Conservation (phyloP, 2,329 filamentous ascomycete genomes). For the Hymenoscyphus infarciens region DNA sequence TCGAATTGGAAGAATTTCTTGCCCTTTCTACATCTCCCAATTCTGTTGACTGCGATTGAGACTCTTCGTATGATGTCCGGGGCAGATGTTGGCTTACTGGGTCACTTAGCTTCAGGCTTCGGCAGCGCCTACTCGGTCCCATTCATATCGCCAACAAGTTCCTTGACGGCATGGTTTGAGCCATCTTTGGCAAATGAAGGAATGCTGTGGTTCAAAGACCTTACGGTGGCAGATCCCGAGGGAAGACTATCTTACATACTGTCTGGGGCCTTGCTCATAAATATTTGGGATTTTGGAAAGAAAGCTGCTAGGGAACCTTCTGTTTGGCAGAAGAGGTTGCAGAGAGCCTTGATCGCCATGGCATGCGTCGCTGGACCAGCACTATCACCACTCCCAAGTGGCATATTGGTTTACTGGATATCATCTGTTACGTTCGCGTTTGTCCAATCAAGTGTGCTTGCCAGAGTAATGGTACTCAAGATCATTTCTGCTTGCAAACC, state of each 20-base stretch:
- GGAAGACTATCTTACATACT: constrained; percentile 47
- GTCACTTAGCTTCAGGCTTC: constrained; percentile 32
- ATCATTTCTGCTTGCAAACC: constrained; percentile 34
- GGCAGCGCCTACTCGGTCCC: constrained; percentile 7
- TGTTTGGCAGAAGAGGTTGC: constrained; percentile 29
- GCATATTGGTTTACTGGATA: constrained; percentile 49
- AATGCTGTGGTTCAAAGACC: constrained; percentile 57
- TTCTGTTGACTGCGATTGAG: constrained; percentile 46
- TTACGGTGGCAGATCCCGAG: constrained; percentile 50
- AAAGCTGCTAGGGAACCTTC: constrained; percentile 16
- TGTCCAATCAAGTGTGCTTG: constrained; percentile 39
- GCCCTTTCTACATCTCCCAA: constrained; percentile 41
- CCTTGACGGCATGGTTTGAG: constrained; percentile 16
- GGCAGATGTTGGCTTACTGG: constrained; percentile 39
- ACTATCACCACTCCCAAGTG: constrained; percentile 40
- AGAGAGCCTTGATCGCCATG: constrained; percentile 36
- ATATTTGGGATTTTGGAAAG: constrained; percentile 35
- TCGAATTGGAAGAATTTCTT: constrained; percentile 35
- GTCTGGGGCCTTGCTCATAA: constrained; percentile 46
- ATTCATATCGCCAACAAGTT: not conserved
- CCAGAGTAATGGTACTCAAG: constrained; percentile 39
- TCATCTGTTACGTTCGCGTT: constrained; percentile 42
- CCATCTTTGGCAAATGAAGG: constrained; percentile 50
- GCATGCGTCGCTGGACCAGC: constrained; percentile 40
- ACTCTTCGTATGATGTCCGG: constrained; percentile 46